These are phyloP conservation scores for Candida patagonica DNA, from an alignment of 805 yeast species.

Conservation along the genomic window DNA sequence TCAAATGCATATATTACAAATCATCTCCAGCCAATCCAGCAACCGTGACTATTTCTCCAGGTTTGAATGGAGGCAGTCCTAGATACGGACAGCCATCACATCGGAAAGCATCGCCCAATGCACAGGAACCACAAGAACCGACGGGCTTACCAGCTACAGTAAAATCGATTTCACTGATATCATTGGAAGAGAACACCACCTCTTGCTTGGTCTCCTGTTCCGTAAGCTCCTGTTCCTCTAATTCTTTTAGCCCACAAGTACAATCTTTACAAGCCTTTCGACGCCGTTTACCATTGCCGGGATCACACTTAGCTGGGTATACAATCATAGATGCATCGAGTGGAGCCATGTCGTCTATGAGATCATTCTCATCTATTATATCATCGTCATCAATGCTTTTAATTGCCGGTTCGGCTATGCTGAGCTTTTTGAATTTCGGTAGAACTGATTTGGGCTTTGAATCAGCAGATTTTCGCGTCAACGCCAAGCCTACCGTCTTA, in stretches of 20 bases:
- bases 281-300: constrained; percentile 42
- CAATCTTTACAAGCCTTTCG: constrained; percentile 97
- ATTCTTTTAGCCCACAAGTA: constrained; percentile 90
- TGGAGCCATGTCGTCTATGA: constrained; percentile 33
- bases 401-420: constrained; percentile 33
- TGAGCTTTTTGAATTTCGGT: constrained; percentile 22
- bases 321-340: constrained; percentile 29
- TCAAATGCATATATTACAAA: constrained; percentile 30
- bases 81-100: constrained; percentile 97
- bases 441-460: constrained; percentile 5
- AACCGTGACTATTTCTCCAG: constrained; percentile 81
- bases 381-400: constrained; percentile 38
- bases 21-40: constrained; percentile 61
- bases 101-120: constrained; percentile 95
- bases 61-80: constrained; percentile 97
- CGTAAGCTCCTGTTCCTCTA: constrained; percentile 44
- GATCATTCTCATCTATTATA: constrained; percentile 49
- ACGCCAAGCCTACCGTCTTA: constrained; percentile 14
- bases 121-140: constrained; percentile 96
- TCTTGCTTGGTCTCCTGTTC: constrained; percentile 41
- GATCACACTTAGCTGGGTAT: constrained; percentile 52
- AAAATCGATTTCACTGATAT: constrained; percentile 84
- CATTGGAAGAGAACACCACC: constrained; percentile 55
- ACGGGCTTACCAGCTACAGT: constrained; percentile 88
- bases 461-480: constrained; percentile 7